A percentile compares a stretch with the other conserved stretches of the same genome.
Conservation (phyloP, 345 rosid genomes). For the Arabidopsis arenosa region DNA sequence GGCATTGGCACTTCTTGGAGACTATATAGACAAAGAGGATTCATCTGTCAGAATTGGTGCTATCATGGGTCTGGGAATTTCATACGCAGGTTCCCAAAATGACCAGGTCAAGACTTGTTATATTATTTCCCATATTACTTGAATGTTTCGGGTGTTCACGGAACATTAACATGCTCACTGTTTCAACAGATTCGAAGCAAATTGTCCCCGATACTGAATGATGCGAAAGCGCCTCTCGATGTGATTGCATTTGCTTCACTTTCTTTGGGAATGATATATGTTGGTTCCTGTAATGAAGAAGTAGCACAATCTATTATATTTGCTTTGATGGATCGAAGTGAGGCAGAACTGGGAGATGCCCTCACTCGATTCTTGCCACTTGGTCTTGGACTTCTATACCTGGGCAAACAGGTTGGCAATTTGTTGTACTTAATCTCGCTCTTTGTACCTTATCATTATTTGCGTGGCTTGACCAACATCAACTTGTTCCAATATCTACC, state of each 20-base stretch:
- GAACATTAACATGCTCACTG: constrained; percentile 18
- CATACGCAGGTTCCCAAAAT: constrained; percentile 93
- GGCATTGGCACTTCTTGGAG: constrained; percentile 92
- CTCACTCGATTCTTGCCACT: constrained; percentile 84
- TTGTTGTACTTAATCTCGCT: constrained; percentile 5
- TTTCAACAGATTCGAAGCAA: constrained; percentile 63
- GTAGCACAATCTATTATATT: constrained; percentile 91
- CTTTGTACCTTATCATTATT: neutral
- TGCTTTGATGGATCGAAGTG: constrained; percentile 87
- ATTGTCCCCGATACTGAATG: constrained; percentile 71
- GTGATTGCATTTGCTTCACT: constrained; percentile 88
- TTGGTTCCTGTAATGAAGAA: constrained; percentile 96
- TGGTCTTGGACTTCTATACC: constrained; percentile 94
- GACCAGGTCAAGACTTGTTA: constrained; percentile 55
- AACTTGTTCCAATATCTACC: constrained; percentile 37
- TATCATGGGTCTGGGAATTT: constrained; percentile 93
- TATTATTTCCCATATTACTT: constrained; percentile 13
- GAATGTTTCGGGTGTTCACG: constrained; percentile 23
- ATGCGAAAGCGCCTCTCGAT: constrained; percentile 76
- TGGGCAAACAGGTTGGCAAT: constrained; percentile 86
- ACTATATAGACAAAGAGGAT: constrained; percentile 79
- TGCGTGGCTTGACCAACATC: constrained; percentile 5
- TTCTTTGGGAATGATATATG: constrained; percentile 87
- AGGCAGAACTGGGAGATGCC: constrained; percentile 85
- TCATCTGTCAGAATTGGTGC: constrained; percentile 88